A percentile compares a stretch with the other conserved stretches of the same genome.
These are phyloP conservation scores for Russula ochroleuca DNA, from an alignment of 768 basidiomycete species.

Conservation along the genomic window DNA sequence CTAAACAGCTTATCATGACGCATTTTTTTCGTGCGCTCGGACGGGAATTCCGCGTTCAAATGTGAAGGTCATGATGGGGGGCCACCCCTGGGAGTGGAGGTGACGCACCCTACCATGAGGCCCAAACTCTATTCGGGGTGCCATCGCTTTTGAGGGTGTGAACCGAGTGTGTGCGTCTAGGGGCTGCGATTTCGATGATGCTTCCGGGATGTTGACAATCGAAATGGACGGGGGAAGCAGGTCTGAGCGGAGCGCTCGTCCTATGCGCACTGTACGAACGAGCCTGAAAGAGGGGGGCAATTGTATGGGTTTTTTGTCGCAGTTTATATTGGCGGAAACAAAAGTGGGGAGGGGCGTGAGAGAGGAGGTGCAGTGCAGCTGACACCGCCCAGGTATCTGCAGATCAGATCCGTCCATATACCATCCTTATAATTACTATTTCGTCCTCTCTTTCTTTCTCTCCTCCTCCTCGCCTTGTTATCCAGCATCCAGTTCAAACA, in stretches of 20 bases:
- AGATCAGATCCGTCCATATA: background rate
- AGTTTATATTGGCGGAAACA: background rate
- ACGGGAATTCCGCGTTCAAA: background rate
- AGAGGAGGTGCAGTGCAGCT: conserved; percentile 2
- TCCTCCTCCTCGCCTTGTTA: background rate
- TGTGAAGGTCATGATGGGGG: conserved; percentile 12
- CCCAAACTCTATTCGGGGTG: conserved; percentile 3
- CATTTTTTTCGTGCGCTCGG: background rate
- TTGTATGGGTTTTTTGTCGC: background rate
- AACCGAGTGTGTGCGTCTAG: background rate
- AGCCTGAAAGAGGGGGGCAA: background rate
- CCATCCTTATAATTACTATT: background rate
- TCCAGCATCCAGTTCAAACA: background rate
- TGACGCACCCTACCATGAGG: conserved; percentile 22
- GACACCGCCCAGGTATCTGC: background rate
- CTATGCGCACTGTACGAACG: background rate
- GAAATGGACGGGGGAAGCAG: background rate
- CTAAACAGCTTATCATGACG: conserved; percentile 14
- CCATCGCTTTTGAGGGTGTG: background rate
- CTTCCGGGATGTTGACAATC: background rate
- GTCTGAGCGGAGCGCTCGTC: background rate
- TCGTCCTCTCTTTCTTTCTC: background rate
- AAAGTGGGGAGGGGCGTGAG: conserved; percentile 7
- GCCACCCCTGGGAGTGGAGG: conserved; percentile 1
- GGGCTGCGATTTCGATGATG: background rate